These are phyloP conservation scores for Diddensiella santjacobensis DNA, from an alignment of 805 yeast genomes.

Conservation along the genomic window DNA sequence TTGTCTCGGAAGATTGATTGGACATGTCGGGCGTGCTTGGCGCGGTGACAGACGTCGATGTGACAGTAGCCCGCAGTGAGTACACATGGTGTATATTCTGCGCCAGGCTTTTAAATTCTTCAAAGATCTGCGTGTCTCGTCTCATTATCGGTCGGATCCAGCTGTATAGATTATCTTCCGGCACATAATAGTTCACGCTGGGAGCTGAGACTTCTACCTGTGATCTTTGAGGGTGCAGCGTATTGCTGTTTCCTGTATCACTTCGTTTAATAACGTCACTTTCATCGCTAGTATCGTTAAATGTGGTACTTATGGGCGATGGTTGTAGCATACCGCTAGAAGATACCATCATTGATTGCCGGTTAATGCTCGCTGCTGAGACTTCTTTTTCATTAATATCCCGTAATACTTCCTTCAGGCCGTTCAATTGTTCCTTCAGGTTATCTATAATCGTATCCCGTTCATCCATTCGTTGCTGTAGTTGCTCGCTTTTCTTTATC, in stretches of 20 bases:
- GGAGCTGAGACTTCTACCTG: background rate
- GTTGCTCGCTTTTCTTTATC: constrained; percentile 56
- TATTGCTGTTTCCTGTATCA: background rate
- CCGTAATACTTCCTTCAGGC: constrained; percentile 57
- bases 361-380: background rate
- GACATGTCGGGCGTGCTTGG: constrained; percentile 1
- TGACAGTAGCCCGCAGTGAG: background rate
- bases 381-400: constrained; percentile 45
- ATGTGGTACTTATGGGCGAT: background rate
- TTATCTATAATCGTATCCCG: constrained; percentile 63
- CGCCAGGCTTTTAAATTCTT: constrained; percentile 16
- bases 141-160: constrained; percentile 28
- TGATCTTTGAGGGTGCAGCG: background rate
- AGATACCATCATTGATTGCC: background rate
- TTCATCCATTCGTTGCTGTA: constrained; percentile 75
- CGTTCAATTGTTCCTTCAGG: constrained; percentile 62
- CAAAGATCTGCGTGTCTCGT: constrained; percentile 24
- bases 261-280: constrained; percentile 9
- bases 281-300: background rate
- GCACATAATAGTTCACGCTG: background rate
- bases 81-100: constrained; percentile 2
- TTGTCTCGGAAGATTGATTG: background rate
- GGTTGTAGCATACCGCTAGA: background rate
- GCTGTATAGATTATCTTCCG: constrained; percentile 23
- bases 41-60: background rate